These are phyloP conservation scores for Myxozyma lipomycoides DNA, from an alignment of 805 yeast species.

Conservation along the genomic window DNA sequence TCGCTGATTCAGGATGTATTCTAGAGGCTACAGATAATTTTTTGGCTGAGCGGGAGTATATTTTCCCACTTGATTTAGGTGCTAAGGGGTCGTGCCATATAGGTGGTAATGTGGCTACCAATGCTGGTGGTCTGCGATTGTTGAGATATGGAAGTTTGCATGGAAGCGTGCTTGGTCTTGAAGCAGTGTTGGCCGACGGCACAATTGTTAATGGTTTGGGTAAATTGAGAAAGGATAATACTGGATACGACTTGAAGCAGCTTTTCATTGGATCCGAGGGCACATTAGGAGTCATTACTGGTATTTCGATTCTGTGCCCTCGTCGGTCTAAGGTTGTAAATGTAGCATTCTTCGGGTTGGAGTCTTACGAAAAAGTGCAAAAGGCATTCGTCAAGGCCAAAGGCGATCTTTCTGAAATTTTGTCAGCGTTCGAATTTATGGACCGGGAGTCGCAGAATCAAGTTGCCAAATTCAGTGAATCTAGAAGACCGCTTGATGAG, in stretches of 20 bases:
- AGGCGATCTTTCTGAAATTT: slow-evolving; percentile 71
- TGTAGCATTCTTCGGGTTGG: slow-evolving; percentile 82
- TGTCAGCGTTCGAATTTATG: slow-evolving; percentile 94
- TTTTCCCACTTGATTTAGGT: slow-evolving; percentile 90
- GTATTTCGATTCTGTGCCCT: slow-evolving; percentile 84
- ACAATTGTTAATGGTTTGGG: slow-evolving; percentile 73
- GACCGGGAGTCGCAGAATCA: slow-evolving; percentile 64
- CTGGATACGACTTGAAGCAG: slow-evolving; percentile 92
- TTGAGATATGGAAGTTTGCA: slow-evolving; percentile 88
- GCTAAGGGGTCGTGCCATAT: slow-evolving; percentile 96
- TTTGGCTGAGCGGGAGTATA: slow-evolving; percentile 75
- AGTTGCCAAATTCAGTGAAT: slow-evolving; percentile 54
- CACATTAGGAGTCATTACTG: slow-evolving; percentile 84
- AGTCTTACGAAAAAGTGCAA: slow-evolving; percentile 78
- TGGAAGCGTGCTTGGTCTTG: slow-evolving; percentile 86
- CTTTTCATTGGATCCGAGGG: slow-evolving; percentile 93
- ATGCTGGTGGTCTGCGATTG: slow-evolving; percentile 91
- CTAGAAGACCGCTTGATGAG: slow-evolving; percentile 72
- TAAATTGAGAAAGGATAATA: slow-evolving; percentile 87
- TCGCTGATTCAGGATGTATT: slow-evolving; percentile 87
- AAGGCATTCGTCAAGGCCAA: slow-evolving; percentile 75
- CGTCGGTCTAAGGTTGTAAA: slow-evolving; percentile 80
- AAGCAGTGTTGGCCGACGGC: slow-evolving; percentile 90
- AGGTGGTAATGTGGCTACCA: slow-evolving; percentile 92
- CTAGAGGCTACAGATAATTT: slow-evolving; percentile 78